Percentiles rank a stretch among this genome's conserved stretches.
Evolutionary conservation across 1,139 yeast species (phyloP).

Genomic region (Kodamaea sp.): DNA sequence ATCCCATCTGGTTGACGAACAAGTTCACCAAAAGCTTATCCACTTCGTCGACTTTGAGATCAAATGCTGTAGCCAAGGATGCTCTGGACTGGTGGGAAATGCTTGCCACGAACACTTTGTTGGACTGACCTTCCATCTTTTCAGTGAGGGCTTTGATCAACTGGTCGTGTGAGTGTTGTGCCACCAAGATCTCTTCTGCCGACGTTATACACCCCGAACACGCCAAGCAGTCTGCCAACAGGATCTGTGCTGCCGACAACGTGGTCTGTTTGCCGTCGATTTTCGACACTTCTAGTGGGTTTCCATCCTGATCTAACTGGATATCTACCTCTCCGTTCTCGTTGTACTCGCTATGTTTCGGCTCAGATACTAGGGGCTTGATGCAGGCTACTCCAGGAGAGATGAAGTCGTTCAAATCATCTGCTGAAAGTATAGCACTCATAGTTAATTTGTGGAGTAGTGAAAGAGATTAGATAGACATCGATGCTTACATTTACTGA

Average conservation of each 20-base stretch:
- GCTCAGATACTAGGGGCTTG: conserved; percentile 66
- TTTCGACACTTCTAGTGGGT: conserved; percentile 65
- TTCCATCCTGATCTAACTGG: conserved; percentile 65
- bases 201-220: conserved; percentile 98
- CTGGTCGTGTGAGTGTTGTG: conserved; percentile 86
- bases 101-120: conserved; percentile 65
- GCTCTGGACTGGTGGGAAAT: conserved; percentile 86
- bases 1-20: conserved; percentile 63
- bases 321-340: conserved; percentile 54
- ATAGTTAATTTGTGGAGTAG: too few species aligned
- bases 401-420: conserved; percentile 91
- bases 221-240: conserved; percentile 90
- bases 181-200: conserved; percentile 89
- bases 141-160: conserved; percentile 59
- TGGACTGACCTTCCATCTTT: conserved; percentile 18
- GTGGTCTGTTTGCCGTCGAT: conserved; percentile 53
- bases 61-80: conserved; percentile 73
- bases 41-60: conserved; percentile 50
- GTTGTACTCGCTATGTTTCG: conserved; percentile 13
- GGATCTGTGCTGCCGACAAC: conserved; percentile 81
- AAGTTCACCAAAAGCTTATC: conserved; percentile 64
- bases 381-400: conserved; percentile 94
- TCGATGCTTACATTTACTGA: too few species aligned
- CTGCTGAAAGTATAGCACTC: conserved; percentile 88
- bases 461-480: too few species aligned